phyloP scores from a whole-genome alignment of 495 filamentous ascomycete species.

The Xylaria venustula region DNA sequence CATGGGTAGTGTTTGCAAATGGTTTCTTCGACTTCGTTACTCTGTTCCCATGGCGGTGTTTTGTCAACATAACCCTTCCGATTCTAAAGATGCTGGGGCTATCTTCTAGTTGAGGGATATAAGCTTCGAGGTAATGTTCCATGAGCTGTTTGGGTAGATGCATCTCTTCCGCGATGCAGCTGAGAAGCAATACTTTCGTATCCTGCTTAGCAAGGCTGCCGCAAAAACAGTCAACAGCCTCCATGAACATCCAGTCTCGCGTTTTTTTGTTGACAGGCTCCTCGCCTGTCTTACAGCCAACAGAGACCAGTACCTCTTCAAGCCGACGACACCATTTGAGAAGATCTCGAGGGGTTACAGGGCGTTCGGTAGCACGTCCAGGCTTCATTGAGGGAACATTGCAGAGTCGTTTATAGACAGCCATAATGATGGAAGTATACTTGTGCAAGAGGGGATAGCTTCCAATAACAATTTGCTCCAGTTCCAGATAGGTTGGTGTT shows the following conservation, averaged over 20 bases:
- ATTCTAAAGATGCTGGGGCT: constrained; percentile 57
- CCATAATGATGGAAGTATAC: constrained; percentile 68
- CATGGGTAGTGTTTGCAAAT: constrained; percentile 74
- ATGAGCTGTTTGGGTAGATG: constrained; percentile 78
- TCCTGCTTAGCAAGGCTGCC: constrained; percentile 68
- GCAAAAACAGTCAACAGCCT: constrained; percentile 85
- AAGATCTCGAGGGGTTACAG: constrained; percentile 74
- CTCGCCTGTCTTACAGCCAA: constrained; percentile 65
- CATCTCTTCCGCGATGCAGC: constrained; percentile 76
- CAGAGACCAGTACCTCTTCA: constrained; percentile 54
- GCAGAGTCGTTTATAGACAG: constrained; percentile 70
- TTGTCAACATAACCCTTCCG: constrained; percentile 63
- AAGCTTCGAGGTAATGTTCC: constrained; percentile 63
- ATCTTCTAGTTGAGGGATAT: constrained; percentile 64
- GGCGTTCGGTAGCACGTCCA: constrained; percentile 56
- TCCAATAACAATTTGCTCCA: constrained; percentile 67
- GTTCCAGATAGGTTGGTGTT: constrained; percentile 66
- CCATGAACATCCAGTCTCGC: constrained; percentile 84
- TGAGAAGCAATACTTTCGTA: constrained; percentile 59
- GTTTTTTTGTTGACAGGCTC: constrained; percentile 71
- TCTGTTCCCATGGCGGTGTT: constrained; percentile 39
- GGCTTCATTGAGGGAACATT: constrained; percentile 51
- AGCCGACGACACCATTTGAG: constrained; percentile 86
- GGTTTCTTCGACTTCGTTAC: constrained; percentile 51
- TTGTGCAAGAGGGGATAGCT: constrained; percentile 68